These are phyloP conservation scores for Symmetrospora coprosmae DNA, from an alignment of 768 basidiomycete genomes.

Conservation along the genomic window DNA sequence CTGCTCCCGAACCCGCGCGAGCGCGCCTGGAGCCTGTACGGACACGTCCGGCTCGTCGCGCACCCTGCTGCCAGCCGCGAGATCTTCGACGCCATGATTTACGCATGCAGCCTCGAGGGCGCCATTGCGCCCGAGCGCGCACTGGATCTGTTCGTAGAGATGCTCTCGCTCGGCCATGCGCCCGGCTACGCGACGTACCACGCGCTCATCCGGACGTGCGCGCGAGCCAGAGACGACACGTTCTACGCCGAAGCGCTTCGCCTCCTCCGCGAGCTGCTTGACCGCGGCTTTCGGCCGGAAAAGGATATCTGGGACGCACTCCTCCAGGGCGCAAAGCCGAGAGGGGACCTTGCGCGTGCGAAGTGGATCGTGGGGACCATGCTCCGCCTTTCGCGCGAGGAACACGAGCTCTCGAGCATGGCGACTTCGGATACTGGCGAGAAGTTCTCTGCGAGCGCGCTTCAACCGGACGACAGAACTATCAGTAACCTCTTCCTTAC, in stretches of 20 bases:
- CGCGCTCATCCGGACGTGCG: slow-evolving; percentile 68
- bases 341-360: slow-evolving; percentile 65
- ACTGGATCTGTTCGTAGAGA: slow-evolving; percentile 81
- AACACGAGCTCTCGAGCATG: too few relatives aligned
- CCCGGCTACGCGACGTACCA: slow-evolving; percentile 62
- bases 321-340: slow-evolving; percentile 75
- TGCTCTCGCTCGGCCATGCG: slow-evolving; percentile 49
- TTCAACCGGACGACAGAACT: neutral
- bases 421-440: too few relatives aligned
- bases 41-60: slow-evolving; percentile 91
- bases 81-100: slow-evolving; percentile 74
- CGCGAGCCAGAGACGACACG: slow-evolving; percentile 43
- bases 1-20: slow-evolving; percentile 40
- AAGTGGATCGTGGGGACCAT: slow-evolving; percentile 87
- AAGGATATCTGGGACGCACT: slow-evolving; percentile 61
- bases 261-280: slow-evolving; percentile 73
- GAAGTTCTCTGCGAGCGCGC: too few relatives aligned
- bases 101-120: slow-evolving; percentile 53
- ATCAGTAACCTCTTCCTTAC: slow-evolving; percentile 9
- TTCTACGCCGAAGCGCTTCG: slow-evolving; percentile 60
- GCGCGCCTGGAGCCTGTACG: slow-evolving; percentile 84
- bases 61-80: slow-evolving; percentile 61
- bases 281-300: slow-evolving; percentile 46
- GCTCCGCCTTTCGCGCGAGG: slow-evolving; percentile 38
- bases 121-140: slow-evolving; percentile 76